phyloP scores from a whole-genome alignment of 441 rosid species.

The Lepidium campestre region DNA sequence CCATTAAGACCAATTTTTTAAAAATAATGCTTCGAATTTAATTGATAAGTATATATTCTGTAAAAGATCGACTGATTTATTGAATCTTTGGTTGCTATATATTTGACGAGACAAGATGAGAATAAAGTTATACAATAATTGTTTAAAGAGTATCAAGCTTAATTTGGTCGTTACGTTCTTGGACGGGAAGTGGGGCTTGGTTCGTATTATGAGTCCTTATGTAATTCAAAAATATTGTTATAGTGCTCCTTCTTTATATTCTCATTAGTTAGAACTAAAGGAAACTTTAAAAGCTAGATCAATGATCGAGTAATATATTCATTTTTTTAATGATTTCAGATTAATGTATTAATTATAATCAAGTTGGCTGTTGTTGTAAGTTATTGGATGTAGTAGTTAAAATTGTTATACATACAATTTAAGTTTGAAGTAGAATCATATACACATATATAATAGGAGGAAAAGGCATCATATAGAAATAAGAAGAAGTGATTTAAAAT shows the following conservation, averaged over 20 bases:
- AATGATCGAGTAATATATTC: slow-evolving; percentile 10
- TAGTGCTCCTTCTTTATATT: slow-evolving; percentile 13
- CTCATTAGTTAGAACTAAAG: neutral
- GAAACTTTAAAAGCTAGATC: slow-evolving; percentile 6
- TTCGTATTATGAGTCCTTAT: slow-evolving; percentile 1
- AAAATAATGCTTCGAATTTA: neutral
- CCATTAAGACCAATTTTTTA: too few species aligned
- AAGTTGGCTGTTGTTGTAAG: neutral
- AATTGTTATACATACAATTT: neutral
- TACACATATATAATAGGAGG: neutral
- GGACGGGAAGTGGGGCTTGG: slow-evolving; percentile 20
- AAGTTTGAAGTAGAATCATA: neutral
- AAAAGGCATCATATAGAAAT: neutral
- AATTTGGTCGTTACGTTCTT: slow-evolving; percentile 5
- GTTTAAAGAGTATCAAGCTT: neutral
- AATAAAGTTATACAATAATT: neutral
- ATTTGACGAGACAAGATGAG: slow-evolving; percentile 9
- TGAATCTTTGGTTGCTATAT: neutral
- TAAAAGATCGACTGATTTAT: neutral
- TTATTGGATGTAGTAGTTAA: neutral
- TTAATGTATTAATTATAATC: neutral
- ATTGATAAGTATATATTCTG: neutral
- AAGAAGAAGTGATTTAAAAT: neutral
- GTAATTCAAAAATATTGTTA: neutral
- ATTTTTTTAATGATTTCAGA: neutral